phyloP scores from a whole-genome alignment of 1,284 basidiomycete genomes.

The Cutaneotrichosporon cyanovorans region DNA sequence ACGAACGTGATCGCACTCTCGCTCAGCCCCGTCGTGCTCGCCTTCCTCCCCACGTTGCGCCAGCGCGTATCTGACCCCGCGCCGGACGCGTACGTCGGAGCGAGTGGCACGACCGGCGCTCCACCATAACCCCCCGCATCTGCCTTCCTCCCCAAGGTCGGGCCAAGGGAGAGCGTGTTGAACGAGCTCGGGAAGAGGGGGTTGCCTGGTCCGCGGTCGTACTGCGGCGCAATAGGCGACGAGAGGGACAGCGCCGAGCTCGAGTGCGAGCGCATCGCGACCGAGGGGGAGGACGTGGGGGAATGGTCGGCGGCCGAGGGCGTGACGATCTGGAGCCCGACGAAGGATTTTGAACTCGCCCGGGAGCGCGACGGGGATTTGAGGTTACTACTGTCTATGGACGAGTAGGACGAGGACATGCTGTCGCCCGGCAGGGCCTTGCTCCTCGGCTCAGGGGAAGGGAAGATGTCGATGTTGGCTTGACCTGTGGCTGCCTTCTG shows the following conservation, averaged over 20 bases:
- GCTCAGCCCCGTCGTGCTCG: constrained; percentile 38
- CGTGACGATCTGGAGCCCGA: constrained; percentile 40
- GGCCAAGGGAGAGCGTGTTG: constrained; percentile 30
- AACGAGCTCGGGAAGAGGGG: constrained; percentile 42
- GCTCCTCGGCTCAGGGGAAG: background rate
- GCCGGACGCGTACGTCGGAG: constrained; percentile 6
- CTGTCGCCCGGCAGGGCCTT: constrained; percentile 1
- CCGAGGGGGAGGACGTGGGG: too few relatives aligned
- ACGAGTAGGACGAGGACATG: background rate
- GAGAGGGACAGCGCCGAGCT: background rate
- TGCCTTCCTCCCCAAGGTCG: constrained; percentile 38
- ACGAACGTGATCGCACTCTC: constrained; percentile 45
- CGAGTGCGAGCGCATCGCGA: background rate
- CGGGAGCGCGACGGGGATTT: background rate
- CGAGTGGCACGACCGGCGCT: background rate
- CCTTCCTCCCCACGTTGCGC: constrained; percentile 22
- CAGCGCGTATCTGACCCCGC: constrained; percentile 2
- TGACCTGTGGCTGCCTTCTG: background rate
- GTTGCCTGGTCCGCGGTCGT: constrained; percentile 37
- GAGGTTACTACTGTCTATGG: background rate
- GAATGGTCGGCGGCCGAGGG: background rate
- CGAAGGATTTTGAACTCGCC: constrained; percentile 28
- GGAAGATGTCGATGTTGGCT: background rate
- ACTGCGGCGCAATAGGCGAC: constrained; percentile 6
- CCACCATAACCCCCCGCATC: constrained; percentile 5